These are phyloP conservation scores for Coleophoma eucalyptorum DNA, from an alignment of 2,329 filamentous ascomycete genomes.

Conservation along the genomic window DNA sequence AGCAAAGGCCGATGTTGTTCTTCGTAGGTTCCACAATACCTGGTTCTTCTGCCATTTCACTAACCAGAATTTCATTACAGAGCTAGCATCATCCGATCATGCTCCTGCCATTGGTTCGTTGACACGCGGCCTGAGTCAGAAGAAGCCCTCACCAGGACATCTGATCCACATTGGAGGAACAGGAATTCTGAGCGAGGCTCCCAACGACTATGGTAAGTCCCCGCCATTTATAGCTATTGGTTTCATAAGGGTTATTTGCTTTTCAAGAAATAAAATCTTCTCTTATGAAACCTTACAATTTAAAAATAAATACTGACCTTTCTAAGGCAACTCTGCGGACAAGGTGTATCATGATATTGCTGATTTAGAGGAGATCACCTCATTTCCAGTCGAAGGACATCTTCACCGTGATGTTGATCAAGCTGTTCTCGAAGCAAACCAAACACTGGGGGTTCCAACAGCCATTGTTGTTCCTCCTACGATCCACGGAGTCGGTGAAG, in stretches of 20 bases:
- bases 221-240: no score
- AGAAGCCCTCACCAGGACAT: background rate
- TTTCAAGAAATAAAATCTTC: no score
- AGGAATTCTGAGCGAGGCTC: background rate
- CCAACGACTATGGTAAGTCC: background rate
- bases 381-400: background rate
- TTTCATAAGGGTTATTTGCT: no score
- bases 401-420: background rate
- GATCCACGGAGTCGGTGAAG: background rate
- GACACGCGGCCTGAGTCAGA: background rate
- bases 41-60: no score
- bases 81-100: background rate
- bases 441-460: background rate
- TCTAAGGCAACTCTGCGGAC: background rate
- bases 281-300: no score
- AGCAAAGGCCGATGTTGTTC: conserved; percentile 30
- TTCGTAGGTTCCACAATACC: conserved; percentile 22
- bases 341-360: background rate
- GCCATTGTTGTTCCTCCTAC: background rate
- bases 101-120: background rate
- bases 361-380: background rate
- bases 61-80: background rate
- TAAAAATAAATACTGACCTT: no score
- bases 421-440: background rate
- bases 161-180: background rate